A percentile compares a stretch with the other conserved stretches of the same genome.
phyloP scores from a whole-genome alignment of 2,329 filamentous ascomycete genomes.

The Shiraia sp. region DNA sequence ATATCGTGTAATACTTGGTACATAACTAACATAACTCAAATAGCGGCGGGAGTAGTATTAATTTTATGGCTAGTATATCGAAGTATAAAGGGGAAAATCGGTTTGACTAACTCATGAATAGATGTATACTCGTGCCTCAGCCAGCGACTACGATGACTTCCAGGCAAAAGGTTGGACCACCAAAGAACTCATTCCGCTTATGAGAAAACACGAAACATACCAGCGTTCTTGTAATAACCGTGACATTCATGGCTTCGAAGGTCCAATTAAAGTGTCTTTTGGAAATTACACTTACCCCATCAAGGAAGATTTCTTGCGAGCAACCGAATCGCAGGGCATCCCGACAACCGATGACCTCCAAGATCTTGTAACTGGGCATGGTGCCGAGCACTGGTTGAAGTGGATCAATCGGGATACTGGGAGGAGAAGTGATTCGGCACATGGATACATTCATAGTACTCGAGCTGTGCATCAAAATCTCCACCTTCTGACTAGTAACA shows the following conservation, averaged over 20 bases:
- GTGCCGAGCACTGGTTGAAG: slow-evolving; percentile 82
- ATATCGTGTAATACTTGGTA: too few relatives aligned
- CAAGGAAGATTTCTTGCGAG: slow-evolving; percentile 78
- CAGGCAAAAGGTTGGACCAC: slow-evolving; percentile 80
- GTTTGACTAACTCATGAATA: slow-evolving; percentile 25
- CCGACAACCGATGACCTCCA: slow-evolving; percentile 76
- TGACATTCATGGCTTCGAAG: slow-evolving; percentile 75
- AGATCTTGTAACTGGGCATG: slow-evolving; percentile 68
- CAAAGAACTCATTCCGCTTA: slow-evolving; percentile 73
- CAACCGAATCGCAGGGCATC: slow-evolving; percentile 73
- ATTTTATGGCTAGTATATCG: slow-evolving; percentile 66
- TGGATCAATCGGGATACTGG: slow-evolving; percentile 77
- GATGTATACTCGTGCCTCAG: slow-evolving; percentile 75
- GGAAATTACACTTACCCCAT: slow-evolving; percentile 79
- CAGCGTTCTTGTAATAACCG: slow-evolving; percentile 60
- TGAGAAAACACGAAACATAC: slow-evolving; percentile 82
- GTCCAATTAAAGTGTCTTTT: slow-evolving; percentile 81
- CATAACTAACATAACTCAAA: too few relatives aligned
- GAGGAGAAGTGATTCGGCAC: slow-evolving; percentile 75
- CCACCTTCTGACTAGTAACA: slow-evolving; percentile 74
- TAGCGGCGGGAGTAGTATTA: slow-evolving; percentile 70
- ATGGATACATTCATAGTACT: slow-evolving; percentile 78
- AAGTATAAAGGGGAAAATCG: background rate
- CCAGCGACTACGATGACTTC: slow-evolving; percentile 77
- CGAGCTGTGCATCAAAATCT: slow-evolving; percentile 71